A percentile compares a stretch with the other conserved stretches of the same genome.
phyloP scores from a whole-genome alignment of 2,329 filamentous ascomycete genomes.

The Pseudogymnoascus sp. region DNA sequence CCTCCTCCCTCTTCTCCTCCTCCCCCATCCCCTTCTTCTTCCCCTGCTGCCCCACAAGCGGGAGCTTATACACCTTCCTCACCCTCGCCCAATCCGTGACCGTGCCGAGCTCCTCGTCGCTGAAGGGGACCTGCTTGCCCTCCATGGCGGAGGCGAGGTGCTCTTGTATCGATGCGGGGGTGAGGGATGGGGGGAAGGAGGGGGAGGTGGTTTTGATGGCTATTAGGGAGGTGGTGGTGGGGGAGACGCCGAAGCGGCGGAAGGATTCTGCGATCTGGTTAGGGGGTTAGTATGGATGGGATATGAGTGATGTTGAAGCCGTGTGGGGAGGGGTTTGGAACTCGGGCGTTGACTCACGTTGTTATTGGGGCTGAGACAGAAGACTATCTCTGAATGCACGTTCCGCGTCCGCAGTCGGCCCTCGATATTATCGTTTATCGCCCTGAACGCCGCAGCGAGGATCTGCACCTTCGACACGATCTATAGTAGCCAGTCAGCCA shows the following conservation, averaged over 20 bases:
- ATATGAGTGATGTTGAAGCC: constrained; percentile 2
- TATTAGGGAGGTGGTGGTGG: constrained; percentile 63
- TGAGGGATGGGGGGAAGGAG: constrained; percentile 37
- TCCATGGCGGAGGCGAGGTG: constrained; percentile 58
- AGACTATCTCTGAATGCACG: constrained; percentile 50
- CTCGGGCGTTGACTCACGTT: constrained; percentile 33
- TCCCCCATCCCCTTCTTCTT: constrained; percentile 16
- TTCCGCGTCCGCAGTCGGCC: constrained; percentile 40
- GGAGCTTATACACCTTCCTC: constrained; percentile 81
- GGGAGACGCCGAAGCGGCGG: constrained; percentile 73
- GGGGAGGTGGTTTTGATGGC: constrained; percentile 67
- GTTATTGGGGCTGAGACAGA: constrained; percentile 46
- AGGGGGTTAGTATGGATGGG: neutral
- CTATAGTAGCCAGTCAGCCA: constrained; percentile 22
- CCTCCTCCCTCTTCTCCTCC: constrained; percentile 25
- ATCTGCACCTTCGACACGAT: constrained; percentile 41
- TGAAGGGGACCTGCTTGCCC: constrained; percentile 51
- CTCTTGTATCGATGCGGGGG: constrained; percentile 40
- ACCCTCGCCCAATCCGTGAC: constrained; percentile 61
- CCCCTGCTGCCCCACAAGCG: constrained; percentile 44
- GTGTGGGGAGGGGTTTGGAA: neutral
- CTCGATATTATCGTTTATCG: constrained; percentile 39
- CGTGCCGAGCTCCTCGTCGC: constrained; percentile 52
- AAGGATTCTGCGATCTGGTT: constrained; percentile 83
- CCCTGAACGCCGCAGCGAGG: constrained; percentile 41